Evolutionary conservation across 192 early-diverging fungal species (phyloP).

Genomic region (Backusella australiensis): DNA sequence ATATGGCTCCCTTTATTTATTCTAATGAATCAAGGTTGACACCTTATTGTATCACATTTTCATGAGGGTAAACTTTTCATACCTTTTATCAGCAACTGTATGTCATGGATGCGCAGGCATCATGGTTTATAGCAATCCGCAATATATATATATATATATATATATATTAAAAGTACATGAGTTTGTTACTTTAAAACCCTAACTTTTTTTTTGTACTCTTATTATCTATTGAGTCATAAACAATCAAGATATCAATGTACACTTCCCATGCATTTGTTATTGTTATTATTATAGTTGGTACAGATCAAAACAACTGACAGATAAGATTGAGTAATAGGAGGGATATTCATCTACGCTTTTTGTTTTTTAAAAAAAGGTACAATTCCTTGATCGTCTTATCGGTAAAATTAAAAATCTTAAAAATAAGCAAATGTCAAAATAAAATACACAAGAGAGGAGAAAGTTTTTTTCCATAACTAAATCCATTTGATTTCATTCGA

Average conservation of each 20-base stretch:
- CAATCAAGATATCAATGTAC: background rate
- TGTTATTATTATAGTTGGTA: background rate
- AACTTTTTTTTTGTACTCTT: background rate
- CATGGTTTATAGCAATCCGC: background rate
- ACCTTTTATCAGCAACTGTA: background rate
- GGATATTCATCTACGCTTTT: too few relatives aligned
- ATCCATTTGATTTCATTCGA: background rate
- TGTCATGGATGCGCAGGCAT: background rate
- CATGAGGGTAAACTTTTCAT: background rate
- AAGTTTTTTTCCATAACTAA: background rate
- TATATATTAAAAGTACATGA: background rate
- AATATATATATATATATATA: too few relatives aligned
- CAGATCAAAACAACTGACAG: background rate
- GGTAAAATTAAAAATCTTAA: background rate
- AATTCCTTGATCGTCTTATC: background rate
- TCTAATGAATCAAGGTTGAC: background rate
- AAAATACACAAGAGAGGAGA: background rate
- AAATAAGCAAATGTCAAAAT: background rate
- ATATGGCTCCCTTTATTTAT: background rate
- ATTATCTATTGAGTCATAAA: background rate
- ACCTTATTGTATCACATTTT: background rate
- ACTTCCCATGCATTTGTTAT: background rate
- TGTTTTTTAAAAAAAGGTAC: background rate
- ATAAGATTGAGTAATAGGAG: too few relatives aligned
- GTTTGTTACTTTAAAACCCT: background rate